Base-by-base conservation (phyloP, 805 yeast species). In the Pichia rugopelliculosa region DNA sequence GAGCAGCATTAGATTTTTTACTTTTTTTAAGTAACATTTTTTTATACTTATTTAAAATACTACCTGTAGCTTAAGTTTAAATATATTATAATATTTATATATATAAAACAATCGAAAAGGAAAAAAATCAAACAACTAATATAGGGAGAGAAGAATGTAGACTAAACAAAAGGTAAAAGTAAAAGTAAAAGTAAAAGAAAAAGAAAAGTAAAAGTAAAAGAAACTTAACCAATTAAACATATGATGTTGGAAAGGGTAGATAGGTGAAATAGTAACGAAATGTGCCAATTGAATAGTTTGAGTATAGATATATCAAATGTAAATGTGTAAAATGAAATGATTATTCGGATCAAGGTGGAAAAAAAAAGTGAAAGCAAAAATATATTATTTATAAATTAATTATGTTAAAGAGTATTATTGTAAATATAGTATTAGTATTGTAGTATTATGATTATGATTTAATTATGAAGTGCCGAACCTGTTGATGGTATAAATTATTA, bases 1-100 rank as follows among this genome's bases (percentile, higher is more conserved):
- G 58, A 55, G 42, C 58, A 56, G 57, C 58, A 55, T 30, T n/a
- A n/a, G 23, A 21, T 6, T 24, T 39, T 45, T 51, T 49, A 33
- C 9, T 37, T 15, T 21, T 36, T 21, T 21, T 6, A 18, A 6
- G 38, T 18, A 36, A 36, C 13, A 36, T 36, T 9, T 20, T 36
- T 21, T 20, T 21, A 11, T 6, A 8, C 5, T 20, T 4, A 20
- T 12, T 36, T 10, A 18, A 20, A 3, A 1, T 11, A 18, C 10
- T 9, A 6, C 18, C 18, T 7, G 20, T 4, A 17, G 4, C 1
- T 34, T 34, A 8, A 34, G 12, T 7, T 34, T 17, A 34, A n/a
- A 13, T 13, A 15, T 38, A 21, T 23, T 13, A 24, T 24, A 24
- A 6, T 9, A 6, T 6, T 24, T 24, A 6, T 6, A 24, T 24